These are phyloP conservation scores for Saturnispora serradocipensis DNA, from an alignment of 805 yeast species.

Conservation along the genomic window DNA sequence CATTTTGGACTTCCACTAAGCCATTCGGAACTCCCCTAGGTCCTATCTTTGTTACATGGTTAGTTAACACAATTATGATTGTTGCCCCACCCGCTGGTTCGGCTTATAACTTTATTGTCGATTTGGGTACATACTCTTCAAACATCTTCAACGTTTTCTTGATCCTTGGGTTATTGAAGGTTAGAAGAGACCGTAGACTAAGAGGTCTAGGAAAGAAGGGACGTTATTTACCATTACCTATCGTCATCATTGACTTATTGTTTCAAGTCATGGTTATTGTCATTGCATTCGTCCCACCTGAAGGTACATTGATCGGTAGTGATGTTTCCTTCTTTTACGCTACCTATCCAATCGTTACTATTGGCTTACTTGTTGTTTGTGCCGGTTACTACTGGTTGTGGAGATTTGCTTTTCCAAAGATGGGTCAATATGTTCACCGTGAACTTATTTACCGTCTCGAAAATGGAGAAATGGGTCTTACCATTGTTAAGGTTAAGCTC, in stretches of 20 bases:
- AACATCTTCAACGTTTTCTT: conserved; percentile 64
- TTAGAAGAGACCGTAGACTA: conserved; percentile 29
- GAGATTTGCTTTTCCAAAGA: conserved; percentile 29
- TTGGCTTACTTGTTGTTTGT: conserved; percentile 29
- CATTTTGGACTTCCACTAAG: conserved; percentile 57
- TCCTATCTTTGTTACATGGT: conserved; percentile 70
- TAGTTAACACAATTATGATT: conserved; percentile 63
- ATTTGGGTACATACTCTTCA: conserved; percentile 73
- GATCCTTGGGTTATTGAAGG: conserved; percentile 48
- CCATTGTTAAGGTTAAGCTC: conserved; percentile 28
- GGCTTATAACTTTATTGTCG: conserved; percentile 73
- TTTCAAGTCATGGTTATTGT: conserved; percentile 31
- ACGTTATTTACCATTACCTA: conserved; percentile 28
- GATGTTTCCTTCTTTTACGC: conserved; percentile 37
- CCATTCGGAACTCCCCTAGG: conserved; percentile 70
- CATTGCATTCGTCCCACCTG: conserved; percentile 29
- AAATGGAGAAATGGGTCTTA: conserved; percentile 33
- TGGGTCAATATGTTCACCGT: conserved; percentile 29
- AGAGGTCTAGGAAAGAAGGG: conserved; percentile 29
- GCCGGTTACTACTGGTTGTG: conserved; percentile 29
- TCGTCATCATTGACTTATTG: conserved; percentile 26
- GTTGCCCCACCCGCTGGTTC: conserved; percentile 82
- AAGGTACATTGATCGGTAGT: conserved; percentile 31
- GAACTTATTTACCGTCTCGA: conserved; percentile 23
- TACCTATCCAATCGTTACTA: conserved; percentile 31